Evolutionary conservation across 2,329 filamentous ascomycete genomes (phyloP).

Genomic region (Sclerotinia minor): DNA sequence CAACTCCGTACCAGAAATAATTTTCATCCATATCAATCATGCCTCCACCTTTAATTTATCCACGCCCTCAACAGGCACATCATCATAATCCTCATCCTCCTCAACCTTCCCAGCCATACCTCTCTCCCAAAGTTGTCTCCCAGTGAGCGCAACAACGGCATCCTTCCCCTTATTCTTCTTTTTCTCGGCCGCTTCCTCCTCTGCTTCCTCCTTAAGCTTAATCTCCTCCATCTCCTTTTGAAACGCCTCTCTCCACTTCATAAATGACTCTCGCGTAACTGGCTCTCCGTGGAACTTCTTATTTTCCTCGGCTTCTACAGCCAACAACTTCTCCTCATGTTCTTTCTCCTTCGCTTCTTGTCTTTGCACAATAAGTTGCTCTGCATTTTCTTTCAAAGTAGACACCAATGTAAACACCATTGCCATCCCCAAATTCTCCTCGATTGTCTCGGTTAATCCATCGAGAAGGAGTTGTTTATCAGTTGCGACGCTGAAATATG

Average conservation of each 20-base stretch:
- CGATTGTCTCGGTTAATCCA: constrained; percentile 70
- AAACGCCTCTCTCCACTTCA: constrained; percentile 80
- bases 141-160: constrained; percentile 67
- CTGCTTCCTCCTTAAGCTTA: constrained; percentile 66
- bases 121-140: constrained; percentile 75
- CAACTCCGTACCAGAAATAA: constrained; percentile 34
- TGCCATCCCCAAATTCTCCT: constrained; percentile 94
- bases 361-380: constrained; percentile 76
- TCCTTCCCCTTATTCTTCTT: constrained; percentile 77
- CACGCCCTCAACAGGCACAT: constrained; percentile 58
- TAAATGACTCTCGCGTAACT: constrained; percentile 84
- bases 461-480: constrained; percentile 76
- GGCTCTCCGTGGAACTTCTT: constrained; percentile 90
- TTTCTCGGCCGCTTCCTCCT: constrained; percentile 76
- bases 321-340: constrained; percentile 55
- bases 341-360: constrained; percentile 62
- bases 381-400: constrained; percentile 85
- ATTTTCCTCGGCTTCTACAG: constrained; percentile 86
- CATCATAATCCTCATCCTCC: constrained; percentile 65
- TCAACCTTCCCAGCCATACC: constrained; percentile 68
- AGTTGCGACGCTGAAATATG: constrained; percentile 74
- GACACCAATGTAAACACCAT: constrained; percentile 95
- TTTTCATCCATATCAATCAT: constrained; percentile 31
- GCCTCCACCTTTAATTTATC: constrained; percentile 71
- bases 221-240: constrained; percentile 76